Conservation (phyloP, 768 basidiomycete species). For the Lactifluus piperatus region DNA sequence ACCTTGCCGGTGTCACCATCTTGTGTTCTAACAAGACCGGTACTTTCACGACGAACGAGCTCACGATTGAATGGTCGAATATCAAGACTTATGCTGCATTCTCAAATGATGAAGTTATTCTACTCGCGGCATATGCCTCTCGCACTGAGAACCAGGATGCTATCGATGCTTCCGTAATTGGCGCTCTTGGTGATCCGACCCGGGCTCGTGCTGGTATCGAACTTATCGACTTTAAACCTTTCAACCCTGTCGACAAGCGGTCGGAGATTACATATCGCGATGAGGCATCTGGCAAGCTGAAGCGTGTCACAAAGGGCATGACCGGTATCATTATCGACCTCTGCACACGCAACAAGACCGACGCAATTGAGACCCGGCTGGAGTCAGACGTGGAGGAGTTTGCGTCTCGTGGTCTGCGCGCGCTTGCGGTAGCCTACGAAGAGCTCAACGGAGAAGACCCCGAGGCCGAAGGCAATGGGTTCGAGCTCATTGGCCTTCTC, state of each 20-base stretch:
- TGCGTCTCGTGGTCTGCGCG: too few species aligned
- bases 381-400: slow-evolving; percentile 96
- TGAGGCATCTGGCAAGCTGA: too few species aligned
- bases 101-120: slow-evolving; percentile 83
- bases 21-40: too few species aligned
- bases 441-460: slow-evolving; percentile 77
- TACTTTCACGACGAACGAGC: too few species aligned
- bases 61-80: too few species aligned
- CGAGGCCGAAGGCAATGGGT: too few species aligned
- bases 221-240: slow-evolving; percentile 97
- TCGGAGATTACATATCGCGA: slow-evolving; percentile 99
- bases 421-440: too few species aligned
- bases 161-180: slow-evolving; percentile 82
- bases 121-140: too few species aligned
- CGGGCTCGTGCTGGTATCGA: slow-evolving; percentile 91
- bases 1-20: slow-evolving; percentile 96
- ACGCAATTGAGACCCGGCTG: slow-evolving; percentile 82
- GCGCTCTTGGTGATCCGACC: slow-evolving; percentile 67
- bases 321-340: slow-evolving; percentile 97
- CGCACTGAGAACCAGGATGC: too few species aligned
- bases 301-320: slow-evolving; percentile 99
- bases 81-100: too few species aligned
- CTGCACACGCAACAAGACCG: too few species aligned
- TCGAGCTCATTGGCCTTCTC: too few species aligned
- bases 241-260: slow-evolving; percentile 99